Conservation (phyloP, 1,284 basidiomycete species). For the Microbotryum silenes-acaulis region DNA sequence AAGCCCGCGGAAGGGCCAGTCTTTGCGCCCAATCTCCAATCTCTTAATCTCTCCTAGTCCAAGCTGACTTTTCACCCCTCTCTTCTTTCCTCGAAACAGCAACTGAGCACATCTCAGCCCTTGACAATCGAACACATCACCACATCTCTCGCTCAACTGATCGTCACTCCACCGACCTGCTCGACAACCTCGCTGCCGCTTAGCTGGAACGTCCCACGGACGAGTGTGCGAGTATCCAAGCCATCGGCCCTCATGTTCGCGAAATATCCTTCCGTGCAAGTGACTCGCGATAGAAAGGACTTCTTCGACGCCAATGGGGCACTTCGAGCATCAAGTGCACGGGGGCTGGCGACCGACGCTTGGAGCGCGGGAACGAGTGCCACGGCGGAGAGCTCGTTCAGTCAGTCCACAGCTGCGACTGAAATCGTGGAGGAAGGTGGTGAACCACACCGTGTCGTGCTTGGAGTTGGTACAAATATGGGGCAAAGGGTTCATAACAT, state of each 20-base stretch:
- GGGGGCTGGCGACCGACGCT: not conserved
- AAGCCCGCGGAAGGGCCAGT: slow-evolving; percentile 37
- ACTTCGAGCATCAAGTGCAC: not conserved
- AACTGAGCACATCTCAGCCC: slow-evolving; percentile 49
- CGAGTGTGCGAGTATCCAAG: slow-evolving; percentile 62
- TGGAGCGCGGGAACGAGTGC: not conserved
- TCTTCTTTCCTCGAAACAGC: slow-evolving; percentile 33
- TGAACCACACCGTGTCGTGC: slow-evolving; percentile 46
- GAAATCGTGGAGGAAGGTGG: slow-evolving; percentile 25
- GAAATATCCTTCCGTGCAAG: slow-evolving; percentile 54
- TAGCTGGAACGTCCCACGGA: slow-evolving; percentile 27
- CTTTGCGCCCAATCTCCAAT: slow-evolving; percentile 4
- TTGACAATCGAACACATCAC: slow-evolving; percentile 68
- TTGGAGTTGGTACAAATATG: slow-evolving; percentile 85
- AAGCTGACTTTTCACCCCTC: slow-evolving; percentile 31
- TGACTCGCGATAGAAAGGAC: slow-evolving; percentile 49
- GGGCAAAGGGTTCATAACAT: slow-evolving; percentile 83
- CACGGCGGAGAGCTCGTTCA: not conserved
- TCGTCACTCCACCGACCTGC: slow-evolving; percentile 33
- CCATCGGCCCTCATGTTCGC: slow-evolving; percentile 69
- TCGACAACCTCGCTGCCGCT: slow-evolving; percentile 35
- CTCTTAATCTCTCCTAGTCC: not conserved
- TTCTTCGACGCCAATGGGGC: slow-evolving; percentile 26
- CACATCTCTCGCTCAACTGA: slow-evolving; percentile 51
- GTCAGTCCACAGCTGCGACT: not conserved